Evolutionary conservation across 2,329 filamentous ascomycete species (phyloP), one percentile per base, ranked within the genome.

Genomic region (Thelonectria blattea): DNA sequence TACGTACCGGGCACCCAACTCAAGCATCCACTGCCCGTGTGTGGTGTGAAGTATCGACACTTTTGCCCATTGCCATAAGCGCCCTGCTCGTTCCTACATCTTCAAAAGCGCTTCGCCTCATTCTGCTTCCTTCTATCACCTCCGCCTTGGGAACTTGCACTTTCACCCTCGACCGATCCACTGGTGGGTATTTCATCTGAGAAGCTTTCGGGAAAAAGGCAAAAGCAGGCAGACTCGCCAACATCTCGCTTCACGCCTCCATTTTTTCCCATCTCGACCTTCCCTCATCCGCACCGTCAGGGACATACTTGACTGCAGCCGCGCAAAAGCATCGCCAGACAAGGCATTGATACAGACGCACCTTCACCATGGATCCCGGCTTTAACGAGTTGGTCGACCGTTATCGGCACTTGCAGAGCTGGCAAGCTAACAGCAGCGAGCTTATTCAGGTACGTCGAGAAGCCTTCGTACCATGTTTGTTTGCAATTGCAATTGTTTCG

Each of bases 321-420:
- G 41, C 30, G 27, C 27, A n/a, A 18, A 24, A n/a, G 10, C 17
- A n/a, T 17, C 24, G 17, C 15, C 18, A 47, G 4, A 37, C 52
- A 47, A 17, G 15, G 12, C 7, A 27, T 46, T 24, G 5, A 47
- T 24, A 18, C 22, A 39, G 45, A 52, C 52, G 18, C 47, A 20
- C 47, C 32, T 60, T 50, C 56, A 71, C 52, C 48, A 75, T 73
- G 67, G 60, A 71, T 12, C 60, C 68, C 37, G 67, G 70, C 34
- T 72, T 82, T 45, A 72, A 79, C 72, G 77, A 80, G 48, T 84
- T 85, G 65, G 70, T 83, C 61, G 72, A 78, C 49, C 77, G 83
- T 9, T 85, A 80, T 66, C 77, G 79, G 47, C 67, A 72, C 39
- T 72, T 84, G 47, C 78, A 80, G 60, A 52, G 65, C 5, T 77